Evolutionary conservation across 1,139 yeast species (phyloP).

Genomic region (Geotrichum reessii): DNA sequence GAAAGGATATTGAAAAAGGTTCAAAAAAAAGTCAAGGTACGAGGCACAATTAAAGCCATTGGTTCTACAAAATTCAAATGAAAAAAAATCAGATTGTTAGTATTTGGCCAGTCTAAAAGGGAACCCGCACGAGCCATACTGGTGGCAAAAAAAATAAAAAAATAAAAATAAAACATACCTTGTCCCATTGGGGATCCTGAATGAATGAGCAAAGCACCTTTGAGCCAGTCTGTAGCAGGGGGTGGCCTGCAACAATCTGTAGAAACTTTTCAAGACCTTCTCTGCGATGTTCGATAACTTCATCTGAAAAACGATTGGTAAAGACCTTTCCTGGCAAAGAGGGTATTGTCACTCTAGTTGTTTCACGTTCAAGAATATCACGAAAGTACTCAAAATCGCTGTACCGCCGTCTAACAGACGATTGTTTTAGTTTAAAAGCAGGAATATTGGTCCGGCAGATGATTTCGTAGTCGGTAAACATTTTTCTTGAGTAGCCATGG

Average conservation of each 20-base stretch:
- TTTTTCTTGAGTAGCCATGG: constrained; percentile 57
- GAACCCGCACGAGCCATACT: background rate
- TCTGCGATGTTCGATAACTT: constrained; percentile 77
- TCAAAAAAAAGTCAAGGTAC: background rate
- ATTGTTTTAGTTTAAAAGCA: constrained; percentile 61
- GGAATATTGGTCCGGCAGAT: constrained; percentile 76
- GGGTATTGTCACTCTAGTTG: constrained; percentile 76
- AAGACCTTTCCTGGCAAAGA: constrained; percentile 79
- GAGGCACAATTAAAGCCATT: constrained; percentile 27
- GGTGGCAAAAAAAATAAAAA: background rate
- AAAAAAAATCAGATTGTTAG: background rate
- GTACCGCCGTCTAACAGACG: constrained; percentile 77
- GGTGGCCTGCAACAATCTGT: constrained; percentile 84
- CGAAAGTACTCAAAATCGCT: constrained; percentile 83
- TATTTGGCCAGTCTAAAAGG: background rate
- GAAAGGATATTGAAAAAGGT: background rate
- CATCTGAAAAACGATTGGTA: constrained; percentile 71
- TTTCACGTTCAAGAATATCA: constrained; percentile 67
- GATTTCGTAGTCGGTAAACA: constrained; percentile 88
- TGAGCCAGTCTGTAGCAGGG: constrained; percentile 86
- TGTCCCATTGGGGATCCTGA: constrained; percentile 82
- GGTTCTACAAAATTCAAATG: constrained; percentile 24
- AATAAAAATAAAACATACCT: constrained; percentile 28
- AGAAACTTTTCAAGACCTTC: constrained; percentile 79
- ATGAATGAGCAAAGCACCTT: constrained; percentile 74